Base-by-base conservation (phyloP, 2,329 filamentous ascomycete species). In the Neofusicoccum sp. region DNA sequence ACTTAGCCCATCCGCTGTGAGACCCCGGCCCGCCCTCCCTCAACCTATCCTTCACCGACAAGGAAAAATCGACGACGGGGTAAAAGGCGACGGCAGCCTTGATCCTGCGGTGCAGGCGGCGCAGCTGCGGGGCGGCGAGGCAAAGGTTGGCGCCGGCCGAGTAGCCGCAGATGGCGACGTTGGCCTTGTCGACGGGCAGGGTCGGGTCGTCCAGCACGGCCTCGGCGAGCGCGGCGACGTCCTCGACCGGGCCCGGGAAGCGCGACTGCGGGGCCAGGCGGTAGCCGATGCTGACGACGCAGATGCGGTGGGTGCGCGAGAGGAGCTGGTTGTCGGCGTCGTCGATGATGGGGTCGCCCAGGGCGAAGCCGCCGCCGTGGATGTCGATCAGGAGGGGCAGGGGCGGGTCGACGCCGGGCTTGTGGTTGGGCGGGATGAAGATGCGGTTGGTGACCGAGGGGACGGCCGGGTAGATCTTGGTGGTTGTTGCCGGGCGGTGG, bases 101-200 rank as follows among this genome's bases (percentile, higher is more conserved):
- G 11, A 78, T 61, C 9, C 65, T 66, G 3, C 66, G 68, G 33
- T 69, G 67, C 34, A 82, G 64, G 12, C 63, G 67, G 0, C 74
- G 72, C 8, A 78, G 65, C 64, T 82, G 79, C 12, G 73, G 66
- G 0, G 75, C 75, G 6, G 73, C 68, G 0, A 84, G 69, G 0
- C 76, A 66, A 1, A 84, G 71, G 65, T 82, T 83, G 1, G 76
- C 82, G 28, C 82, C 82, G 0, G 82, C 81, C 34, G 79, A 81
- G 69, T 80, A 84, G 8, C 82, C 82, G 1, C 71, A 75, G 0
- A 84, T 63, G 0, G 76, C 75, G 4, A 83, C 72, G 24, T 70
- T 69, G 2, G 64, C 57, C 6, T 66, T 64, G 67, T 84, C 79
- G 63, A 84, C 75, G 2, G 80, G 80, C 0, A 85, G 73, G 0